Percentiles rank a stretch among this genome's conserved stretches.
These are phyloP conservation scores for Salix suchowensis DNA, from an alignment of 345 rosid species.

Conservation along the genomic window DNA sequence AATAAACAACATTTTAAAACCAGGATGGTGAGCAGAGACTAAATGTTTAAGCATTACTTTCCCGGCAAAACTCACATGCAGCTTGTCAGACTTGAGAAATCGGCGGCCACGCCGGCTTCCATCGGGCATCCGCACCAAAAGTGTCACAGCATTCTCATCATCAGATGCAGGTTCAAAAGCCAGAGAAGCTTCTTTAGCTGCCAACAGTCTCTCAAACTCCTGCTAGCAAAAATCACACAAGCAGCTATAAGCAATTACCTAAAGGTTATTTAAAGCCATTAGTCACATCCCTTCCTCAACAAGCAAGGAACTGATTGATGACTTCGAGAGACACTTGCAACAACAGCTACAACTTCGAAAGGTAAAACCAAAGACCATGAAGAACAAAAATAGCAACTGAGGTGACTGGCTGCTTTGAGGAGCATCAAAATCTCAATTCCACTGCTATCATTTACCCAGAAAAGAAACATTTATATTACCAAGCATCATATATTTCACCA, in stretches of 20 bases:
- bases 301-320: neutral
- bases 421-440: neutral
- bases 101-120: constrained; percentile 91
- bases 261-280: neutral
- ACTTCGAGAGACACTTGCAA: neutral
- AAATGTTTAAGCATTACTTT: neutral
- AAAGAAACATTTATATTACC: neutral
- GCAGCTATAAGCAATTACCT: constrained; percentile 6
- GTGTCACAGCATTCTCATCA: constrained; percentile 82
- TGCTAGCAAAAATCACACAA: constrained; percentile 22
- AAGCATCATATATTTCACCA: neutral
- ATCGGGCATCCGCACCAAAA: constrained; percentile 91
- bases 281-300: neutral
- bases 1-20: neutral
- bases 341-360: neutral
- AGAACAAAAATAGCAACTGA: neutral
- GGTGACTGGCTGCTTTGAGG: neutral
- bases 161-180: constrained; percentile 78
- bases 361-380: neutral
- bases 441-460: neutral
- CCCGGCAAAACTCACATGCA: constrained; percentile 48
- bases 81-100: constrained; percentile 71
- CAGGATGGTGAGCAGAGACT: neutral
- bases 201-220: constrained; percentile 84
- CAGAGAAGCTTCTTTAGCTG: constrained; percentile 86